Evolutionary conservation across 306 rosid genomes (phyloP), one percentile per base, ranked within the genome.

Genomic region (Sophora flavescens): DNA sequence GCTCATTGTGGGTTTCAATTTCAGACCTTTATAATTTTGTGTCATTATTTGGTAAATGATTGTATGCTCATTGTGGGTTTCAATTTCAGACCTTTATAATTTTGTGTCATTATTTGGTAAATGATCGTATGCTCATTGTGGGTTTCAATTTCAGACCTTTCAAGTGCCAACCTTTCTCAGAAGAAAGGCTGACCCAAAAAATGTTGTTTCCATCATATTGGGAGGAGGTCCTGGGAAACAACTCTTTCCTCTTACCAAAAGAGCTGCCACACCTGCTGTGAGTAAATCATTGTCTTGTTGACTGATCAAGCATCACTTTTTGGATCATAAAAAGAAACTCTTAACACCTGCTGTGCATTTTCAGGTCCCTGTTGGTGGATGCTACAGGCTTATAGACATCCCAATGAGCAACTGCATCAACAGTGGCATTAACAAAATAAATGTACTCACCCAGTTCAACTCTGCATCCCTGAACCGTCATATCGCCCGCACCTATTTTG

Each of bases 371-470:
- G 87, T 96, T 41, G 99, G 99, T 77, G 99, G 99, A 58, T 91
- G 97, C 78, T 96, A 96, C 81, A 90, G 89, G 81, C 89, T 96
- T 74, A 92, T 96, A 68, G 98, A 92, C 80, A 85, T 92, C 63
- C 99, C 99, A 18, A 89, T 91, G 98, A 96, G 99, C 79, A 96
- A 96, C 54, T 92, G 99, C 89, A 96, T 96, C 68, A 96, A 92
- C 76, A 92, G 99, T 77, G 98, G 96, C 62, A 86, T 96, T 3
- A 87, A 88, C 74, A 96, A 92, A 84, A 85, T 95, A 74, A 92
- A 91, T 83, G 86, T 92, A 6, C 60, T 95, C 42, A 95, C 98
- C 0, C 99, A 95, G 68, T 95, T 89, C 62, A 95, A 96, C 67
- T 96, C 98, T 0, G 91, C 93, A 68, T 89, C 99, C 36, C 90